Evolutionary conservation across 768 basidiomycete species (phyloP).

Genomic region (Tremella fuciformis): DNA sequence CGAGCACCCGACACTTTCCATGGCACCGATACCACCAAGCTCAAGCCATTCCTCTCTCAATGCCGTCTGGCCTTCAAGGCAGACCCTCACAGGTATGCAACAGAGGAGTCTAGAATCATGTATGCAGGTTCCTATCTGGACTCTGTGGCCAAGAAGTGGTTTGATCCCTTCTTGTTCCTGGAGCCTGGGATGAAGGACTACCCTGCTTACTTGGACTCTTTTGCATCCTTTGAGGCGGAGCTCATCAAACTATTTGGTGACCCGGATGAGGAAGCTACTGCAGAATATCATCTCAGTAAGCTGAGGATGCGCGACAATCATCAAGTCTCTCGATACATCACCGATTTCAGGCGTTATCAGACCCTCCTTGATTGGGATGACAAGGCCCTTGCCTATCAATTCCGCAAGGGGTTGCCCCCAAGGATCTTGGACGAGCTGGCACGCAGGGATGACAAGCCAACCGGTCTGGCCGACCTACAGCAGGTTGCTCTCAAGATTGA

Average conservation of each 20-base stretch:
- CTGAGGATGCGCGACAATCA: not conserved
- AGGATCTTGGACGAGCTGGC: not conserved
- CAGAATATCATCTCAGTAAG: not conserved
- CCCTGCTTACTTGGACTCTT: too few relatives aligned
- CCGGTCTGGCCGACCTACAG: not conserved
- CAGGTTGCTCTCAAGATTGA: not conserved
- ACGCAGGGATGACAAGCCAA: not conserved
- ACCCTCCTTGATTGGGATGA: not conserved
- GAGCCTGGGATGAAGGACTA: not conserved
- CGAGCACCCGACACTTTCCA: too few relatives aligned
- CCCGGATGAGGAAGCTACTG: slow-evolving; percentile 1
- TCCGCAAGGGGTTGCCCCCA: not conserved
- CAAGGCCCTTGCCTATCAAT: not conserved
- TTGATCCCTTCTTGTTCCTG: not conserved
- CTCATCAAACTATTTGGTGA: slow-evolving; percentile 2
- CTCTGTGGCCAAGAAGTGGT: not conserved
- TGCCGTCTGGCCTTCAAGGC: too few relatives aligned
- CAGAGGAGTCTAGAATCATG: not conserved
- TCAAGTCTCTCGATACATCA: not conserved
- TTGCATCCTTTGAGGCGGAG: too few relatives aligned
- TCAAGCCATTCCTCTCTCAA: too few relatives aligned
- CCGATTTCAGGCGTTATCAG: not conserved
- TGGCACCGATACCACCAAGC: too few relatives aligned
- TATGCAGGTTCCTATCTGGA: not conserved
- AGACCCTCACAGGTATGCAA: too few relatives aligned